Percentiles rank a stretch among this genome's conserved stretches.
phyloP scores from a whole-genome alignment of 2,329 filamentous ascomycete genomes.

The Emmonsiellopsis sp. region DNA sequence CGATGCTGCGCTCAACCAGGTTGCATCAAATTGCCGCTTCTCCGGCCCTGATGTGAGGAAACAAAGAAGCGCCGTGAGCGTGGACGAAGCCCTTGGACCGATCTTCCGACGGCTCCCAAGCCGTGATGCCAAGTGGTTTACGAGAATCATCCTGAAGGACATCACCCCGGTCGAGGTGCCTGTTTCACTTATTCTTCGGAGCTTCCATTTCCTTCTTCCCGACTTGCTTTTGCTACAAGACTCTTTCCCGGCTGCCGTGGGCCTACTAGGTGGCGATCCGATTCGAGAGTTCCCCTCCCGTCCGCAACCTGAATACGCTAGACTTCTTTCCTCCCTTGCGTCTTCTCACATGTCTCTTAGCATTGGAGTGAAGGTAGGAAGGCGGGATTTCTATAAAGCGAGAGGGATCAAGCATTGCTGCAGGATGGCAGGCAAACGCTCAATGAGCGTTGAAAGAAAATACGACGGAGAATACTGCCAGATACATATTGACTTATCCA shows the following conservation, averaged over 20 bases:
- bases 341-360: slow-evolving; percentile 42
- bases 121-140: slow-evolving; percentile 77
- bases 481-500: slow-evolving; percentile 65
- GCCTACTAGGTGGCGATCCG: slow-evolving; percentile 38
- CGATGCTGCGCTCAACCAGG: slow-evolving; percentile 53
- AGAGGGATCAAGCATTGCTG: slow-evolving; percentile 67
- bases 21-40: slow-evolving; percentile 62
- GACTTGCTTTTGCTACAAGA: slow-evolving; percentile 61
- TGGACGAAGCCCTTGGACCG: slow-evolving; percentile 42
- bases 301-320: slow-evolving; percentile 24
- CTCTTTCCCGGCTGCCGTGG: slow-evolving; percentile 53
- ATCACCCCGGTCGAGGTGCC: slow-evolving; percentile 61
- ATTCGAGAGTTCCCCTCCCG: slow-evolving; percentile 28
- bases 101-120: slow-evolving; percentile 55
- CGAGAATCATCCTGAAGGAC: slow-evolving; percentile 68
- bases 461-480: slow-evolving; percentile 88
- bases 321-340: slow-evolving; percentile 24
- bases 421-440: slow-evolving; percentile 50
- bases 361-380: slow-evolving; percentile 55
- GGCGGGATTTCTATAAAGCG: slow-evolving; percentile 56
- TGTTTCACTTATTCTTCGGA: slow-evolving; percentile 43
- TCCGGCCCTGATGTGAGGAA: slow-evolving; percentile 56
- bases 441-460: slow-evolving; percentile 69
- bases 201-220: slow-evolving; percentile 62
- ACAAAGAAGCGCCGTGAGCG: slow-evolving; percentile 27